These are phyloP conservation scores for Ogataea pignaliae DNA, from an alignment of 805 yeast genomes.

Conservation along the genomic window DNA sequence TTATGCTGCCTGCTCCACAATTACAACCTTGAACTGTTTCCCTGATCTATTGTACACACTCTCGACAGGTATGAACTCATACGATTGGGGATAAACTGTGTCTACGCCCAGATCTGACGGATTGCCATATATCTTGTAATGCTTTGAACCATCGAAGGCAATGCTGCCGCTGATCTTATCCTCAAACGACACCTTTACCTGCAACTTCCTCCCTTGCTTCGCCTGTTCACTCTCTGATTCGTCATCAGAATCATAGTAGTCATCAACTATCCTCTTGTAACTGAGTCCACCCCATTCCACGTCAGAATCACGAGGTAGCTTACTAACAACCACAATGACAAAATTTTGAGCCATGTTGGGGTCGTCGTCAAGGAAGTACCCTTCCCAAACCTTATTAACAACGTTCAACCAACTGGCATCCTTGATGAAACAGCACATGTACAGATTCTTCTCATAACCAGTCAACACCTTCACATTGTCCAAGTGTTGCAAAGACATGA, in stretches of 20 bases:
- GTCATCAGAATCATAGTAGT: slow-evolving; percentile 39
- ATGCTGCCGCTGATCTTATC: slow-evolving; percentile 34
- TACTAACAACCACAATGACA: slow-evolving; percentile 49
- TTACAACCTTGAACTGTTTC: slow-evolving; percentile 5
- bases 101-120: slow-evolving; percentile 1
- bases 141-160: slow-evolving; percentile 19
- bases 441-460: slow-evolving; percentile 39
- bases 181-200: slow-evolving; percentile 39
- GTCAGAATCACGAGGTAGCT: slow-evolving; percentile 57
- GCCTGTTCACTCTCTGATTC: slow-evolving; percentile 15
- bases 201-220: slow-evolving; percentile 27
- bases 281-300: slow-evolving; percentile 76
- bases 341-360: slow-evolving; percentile 27
- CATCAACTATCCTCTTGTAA: slow-evolving; percentile 37
- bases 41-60: slow-evolving; percentile 10
- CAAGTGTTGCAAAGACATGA: slow-evolving; percentile 72
- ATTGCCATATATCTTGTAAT: slow-evolving; percentile 22
- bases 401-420: slow-evolving; percentile 23
- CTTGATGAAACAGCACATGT: slow-evolving; percentile 54
- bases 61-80: slow-evolving; percentile 21
- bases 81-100: slow-evolving; percentile 9
- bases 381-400: slow-evolving; percentile 41
- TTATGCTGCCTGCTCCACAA: slow-evolving; percentile 6
- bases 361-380: slow-evolving; percentile 28
- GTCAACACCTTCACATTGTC: slow-evolving; percentile 55